These are phyloP conservation scores for Cryptococcus sp. DNA, from an alignment of 1,284 basidiomycete genomes.

Conservation along the genomic window DNA sequence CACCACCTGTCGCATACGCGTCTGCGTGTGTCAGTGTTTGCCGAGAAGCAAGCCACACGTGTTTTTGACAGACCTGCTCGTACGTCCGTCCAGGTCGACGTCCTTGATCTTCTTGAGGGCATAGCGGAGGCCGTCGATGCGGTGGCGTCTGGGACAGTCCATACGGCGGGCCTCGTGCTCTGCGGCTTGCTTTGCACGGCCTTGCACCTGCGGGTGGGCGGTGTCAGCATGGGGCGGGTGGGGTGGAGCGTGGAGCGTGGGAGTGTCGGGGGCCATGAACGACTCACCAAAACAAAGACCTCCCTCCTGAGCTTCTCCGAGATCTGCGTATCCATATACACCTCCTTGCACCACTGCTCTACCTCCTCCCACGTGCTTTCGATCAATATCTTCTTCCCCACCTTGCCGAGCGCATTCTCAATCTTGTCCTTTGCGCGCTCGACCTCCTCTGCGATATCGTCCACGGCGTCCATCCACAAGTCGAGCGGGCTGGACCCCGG, in stretches of 20 bases:
- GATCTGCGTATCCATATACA: constrained; percentile 51
- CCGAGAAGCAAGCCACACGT: constrained; percentile 5
- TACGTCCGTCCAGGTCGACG: constrained; percentile 67
- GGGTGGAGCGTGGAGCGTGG: background rate
- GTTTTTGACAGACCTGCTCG: constrained; percentile 67
- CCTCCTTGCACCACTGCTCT: constrained; percentile 53
- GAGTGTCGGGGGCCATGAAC: background rate
- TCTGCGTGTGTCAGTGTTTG: too few relatives aligned
- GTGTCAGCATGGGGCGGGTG: too few relatives aligned
- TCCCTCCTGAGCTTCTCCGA: constrained; percentile 58
- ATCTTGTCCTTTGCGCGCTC: constrained; percentile 69
- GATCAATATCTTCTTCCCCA: constrained; percentile 49
- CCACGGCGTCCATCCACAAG: constrained; percentile 91
- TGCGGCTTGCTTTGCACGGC: constrained; percentile 65
- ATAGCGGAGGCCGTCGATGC: constrained; percentile 93
- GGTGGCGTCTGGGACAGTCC: constrained; percentile 78
- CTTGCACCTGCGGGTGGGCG: constrained; percentile 62
- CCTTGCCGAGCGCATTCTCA: constrained; percentile 34
- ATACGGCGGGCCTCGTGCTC: constrained; percentile 74
- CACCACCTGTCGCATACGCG: constrained; percentile 55
- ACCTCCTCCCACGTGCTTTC: constrained; percentile 55
- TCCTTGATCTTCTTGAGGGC: constrained; percentile 84
- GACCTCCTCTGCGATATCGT: constrained; percentile 77
- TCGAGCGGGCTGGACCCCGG: constrained; percentile 92
- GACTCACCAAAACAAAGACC: constrained; percentile 65